Evolutionary conservation across 2,329 filamentous ascomycete species (phyloP), one percentile per base, ranked within the genome.

Genomic region (Colletotrichum siamense): DNA sequence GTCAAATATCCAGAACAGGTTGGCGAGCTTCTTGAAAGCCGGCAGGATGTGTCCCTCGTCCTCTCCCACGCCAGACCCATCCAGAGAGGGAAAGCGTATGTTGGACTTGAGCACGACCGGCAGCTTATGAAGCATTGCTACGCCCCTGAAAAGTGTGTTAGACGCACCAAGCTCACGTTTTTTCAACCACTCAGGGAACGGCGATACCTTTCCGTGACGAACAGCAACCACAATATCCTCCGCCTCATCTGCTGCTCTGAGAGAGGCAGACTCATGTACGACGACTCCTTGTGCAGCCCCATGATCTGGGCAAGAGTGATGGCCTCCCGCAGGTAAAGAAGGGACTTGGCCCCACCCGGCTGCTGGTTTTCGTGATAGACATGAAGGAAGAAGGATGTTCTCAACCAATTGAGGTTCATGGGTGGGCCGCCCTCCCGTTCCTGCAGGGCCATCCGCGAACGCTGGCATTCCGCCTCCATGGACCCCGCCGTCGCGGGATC

Each of bases 271-370:
- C 78, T 78, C 5, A 79, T 44, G 76, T 89, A 89, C 0, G 85
- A 85, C 1, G 84, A 83, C 65, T 88, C 85, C 13, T 86, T 84
- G 67, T 90, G 87, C 7, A 90, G 81, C 1, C 86, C 82, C 78
- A 89, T 84, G 61, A 90, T 86, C 77, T 90, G 89, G 3, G 88
- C 88, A 26, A 89, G 82, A 0, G 88, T 88, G n/a, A 90, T 87
- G 8, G 88, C 87, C 75, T 90, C 88, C 8, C 89, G 84, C 8
- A 90, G 79, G 77, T 88, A 88, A 10, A 90, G 79, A 8, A 89
- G 81, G 3, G 88, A 89, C 67, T 86, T 86, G 3, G 83, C 84
- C 1, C 88, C 87, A 5, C 88, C 88, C 0, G 87, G 83, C 12
- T 83, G 78, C 73, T 86, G 84, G 69, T 90, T 90, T 79, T 90